phyloP scores from a whole-genome alignment of 306 rosid genomes.

The Prunus padus region DNA sequence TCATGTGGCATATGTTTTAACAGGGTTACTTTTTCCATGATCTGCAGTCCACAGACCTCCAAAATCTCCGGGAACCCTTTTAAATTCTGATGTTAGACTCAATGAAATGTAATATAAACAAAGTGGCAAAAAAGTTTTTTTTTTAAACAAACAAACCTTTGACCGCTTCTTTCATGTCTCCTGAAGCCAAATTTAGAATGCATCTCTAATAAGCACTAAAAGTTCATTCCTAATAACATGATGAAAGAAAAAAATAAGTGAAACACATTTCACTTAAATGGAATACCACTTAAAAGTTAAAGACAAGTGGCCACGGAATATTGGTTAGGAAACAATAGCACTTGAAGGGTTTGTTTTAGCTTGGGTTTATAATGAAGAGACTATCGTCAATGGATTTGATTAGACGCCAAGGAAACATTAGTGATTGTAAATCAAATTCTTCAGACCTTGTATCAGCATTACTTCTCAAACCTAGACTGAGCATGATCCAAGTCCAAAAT shows the following conservation, averaged over 20 bases:
- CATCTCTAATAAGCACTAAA: constrained; percentile 22
- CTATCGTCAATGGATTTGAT: constrained; percentile 60
- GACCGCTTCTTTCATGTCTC: constrained; percentile 47
- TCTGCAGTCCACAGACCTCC: constrained; percentile 54
- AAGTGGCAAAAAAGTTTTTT: constrained; percentile 7
- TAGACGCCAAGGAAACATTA: constrained; percentile 82
- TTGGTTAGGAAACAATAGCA: not conserved
- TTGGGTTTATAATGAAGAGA: constrained; percentile 55
- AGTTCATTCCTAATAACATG: not conserved
- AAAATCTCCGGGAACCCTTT: constrained; percentile 58
- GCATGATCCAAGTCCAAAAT: constrained; percentile 65
- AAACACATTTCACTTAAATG: too few species aligned
- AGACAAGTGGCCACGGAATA: not conserved
- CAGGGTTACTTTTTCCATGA: constrained; percentile 49
- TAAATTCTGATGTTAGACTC: constrained; percentile 25
- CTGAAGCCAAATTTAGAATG: constrained; percentile 65
- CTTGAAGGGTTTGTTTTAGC: constrained; percentile 29
- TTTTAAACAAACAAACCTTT: constrained; percentile 46
- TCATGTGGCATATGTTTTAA: constrained; percentile 53
- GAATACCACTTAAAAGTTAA: not conserved
- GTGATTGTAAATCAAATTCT: constrained; percentile 47
- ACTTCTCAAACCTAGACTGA: constrained; percentile 59
- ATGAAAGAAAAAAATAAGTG: too few species aligned
- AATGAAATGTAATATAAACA: constrained; percentile 14
- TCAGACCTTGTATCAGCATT: constrained; percentile 43